Percentiles rank a stretch among this genome's conserved stretches.
phyloP scores from a whole-genome alignment of 106 monocot genomes.

The Acorus gramineus region DNA sequence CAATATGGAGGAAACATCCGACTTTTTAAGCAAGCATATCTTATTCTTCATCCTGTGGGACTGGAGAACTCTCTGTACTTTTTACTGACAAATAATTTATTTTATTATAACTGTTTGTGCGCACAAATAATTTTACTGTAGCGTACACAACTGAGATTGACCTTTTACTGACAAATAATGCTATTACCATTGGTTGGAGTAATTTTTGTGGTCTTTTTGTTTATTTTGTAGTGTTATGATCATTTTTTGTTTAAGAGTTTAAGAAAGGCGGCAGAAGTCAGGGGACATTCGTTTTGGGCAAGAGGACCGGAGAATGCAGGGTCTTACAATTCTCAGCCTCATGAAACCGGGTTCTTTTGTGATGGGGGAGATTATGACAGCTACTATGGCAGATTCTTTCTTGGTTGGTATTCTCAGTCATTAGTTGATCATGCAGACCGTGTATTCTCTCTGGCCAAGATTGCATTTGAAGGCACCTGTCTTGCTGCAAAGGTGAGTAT shows the following conservation, averaged over 20 bases:
- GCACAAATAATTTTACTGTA: too few species aligned
- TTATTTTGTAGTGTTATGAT: slow-evolving; percentile 66
- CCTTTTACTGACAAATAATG: too few species aligned
- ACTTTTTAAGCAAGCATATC: too few species aligned
- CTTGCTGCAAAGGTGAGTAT: slow-evolving; percentile 68
- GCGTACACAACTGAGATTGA: too few species aligned
- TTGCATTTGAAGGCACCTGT: slow-evolving; percentile 77
- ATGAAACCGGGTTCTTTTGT: slow-evolving; percentile 79
- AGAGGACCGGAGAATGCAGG: slow-evolving; percentile 79
- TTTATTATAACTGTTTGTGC: too few species aligned
- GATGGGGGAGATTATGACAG: slow-evolving; percentile 96
- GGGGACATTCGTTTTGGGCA: slow-evolving; percentile 73
- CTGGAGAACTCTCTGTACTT: too few species aligned
- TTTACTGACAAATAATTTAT: too few species aligned
- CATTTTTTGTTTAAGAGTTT: slow-evolving; percentile 64
- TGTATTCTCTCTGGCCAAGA: slow-evolving; percentile 69
- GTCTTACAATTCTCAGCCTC: slow-evolving; percentile 67
- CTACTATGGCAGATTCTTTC: slow-evolving; percentile 93
- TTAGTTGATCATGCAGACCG: slow-evolving; percentile 78
- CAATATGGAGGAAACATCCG: too few species aligned
- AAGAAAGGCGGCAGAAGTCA: slow-evolving; percentile 66
- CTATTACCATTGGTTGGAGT: too few species aligned
- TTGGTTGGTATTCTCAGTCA: slow-evolving; percentile 72
- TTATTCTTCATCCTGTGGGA: too few species aligned
- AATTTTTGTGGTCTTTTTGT: not conserved